Conservation (phyloP, 306 rosid genomes). For the Trichosanthes truncata region DNA sequence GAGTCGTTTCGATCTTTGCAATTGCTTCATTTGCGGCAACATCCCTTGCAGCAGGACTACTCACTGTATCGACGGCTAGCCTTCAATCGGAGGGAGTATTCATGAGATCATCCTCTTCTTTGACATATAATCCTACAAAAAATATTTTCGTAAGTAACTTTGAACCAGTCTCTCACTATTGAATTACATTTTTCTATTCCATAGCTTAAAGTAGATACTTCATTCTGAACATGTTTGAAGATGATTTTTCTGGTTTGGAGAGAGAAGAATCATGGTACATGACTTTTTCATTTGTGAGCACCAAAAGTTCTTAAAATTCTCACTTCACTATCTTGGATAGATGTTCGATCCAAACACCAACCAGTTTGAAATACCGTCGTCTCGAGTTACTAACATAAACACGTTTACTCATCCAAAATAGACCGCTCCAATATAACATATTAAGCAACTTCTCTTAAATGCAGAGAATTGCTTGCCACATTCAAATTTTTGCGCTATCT, state of each 20-base stretch:
- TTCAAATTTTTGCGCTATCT: conserved; percentile 76
- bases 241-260: background rate
- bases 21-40: conserved; percentile 56
- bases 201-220: background rate
- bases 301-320: background rate
- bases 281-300: background rate
- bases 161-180: background rate
- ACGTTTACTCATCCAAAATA: background rate
- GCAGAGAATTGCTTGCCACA: conserved; percentile 82
- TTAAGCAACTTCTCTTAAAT: conserved; percentile 10
- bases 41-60: conserved; percentile 59
- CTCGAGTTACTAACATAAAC: background rate
- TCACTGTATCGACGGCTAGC: conserved; percentile 70
- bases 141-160: conserved; percentile 55
- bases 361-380: background rate
- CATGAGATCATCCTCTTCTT: conserved; percentile 35
- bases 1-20: conserved; percentile 42
- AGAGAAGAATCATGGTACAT: background rate
- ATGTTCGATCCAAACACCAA: background rate
- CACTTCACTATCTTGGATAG: background rate
- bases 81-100: conserved; percentile 53
- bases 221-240: background rate
- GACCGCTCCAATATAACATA: background rate
- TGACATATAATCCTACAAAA: conserved; percentile 62
- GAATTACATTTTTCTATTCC: background rate